These are phyloP conservation scores for Phytophthora sansomeana DNA, from an alignment of 352 stramenopile genomes.

Conservation along the genomic window DNA sequence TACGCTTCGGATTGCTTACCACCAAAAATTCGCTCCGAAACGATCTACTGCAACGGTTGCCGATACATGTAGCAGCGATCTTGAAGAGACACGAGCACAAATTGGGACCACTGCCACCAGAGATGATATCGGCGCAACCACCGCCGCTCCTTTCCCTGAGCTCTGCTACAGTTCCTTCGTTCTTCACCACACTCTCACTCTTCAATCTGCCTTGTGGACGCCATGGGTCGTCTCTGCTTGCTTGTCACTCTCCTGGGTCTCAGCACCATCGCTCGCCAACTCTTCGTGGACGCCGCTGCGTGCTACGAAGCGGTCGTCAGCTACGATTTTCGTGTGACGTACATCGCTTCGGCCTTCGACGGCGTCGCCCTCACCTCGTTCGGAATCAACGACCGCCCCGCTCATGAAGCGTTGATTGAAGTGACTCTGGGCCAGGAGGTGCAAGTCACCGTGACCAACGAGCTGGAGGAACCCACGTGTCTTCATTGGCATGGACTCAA, in stretches of 20 bases:
- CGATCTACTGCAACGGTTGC: neutral
- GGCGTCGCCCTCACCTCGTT: slow-evolving; percentile 26
- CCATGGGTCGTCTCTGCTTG: neutral
- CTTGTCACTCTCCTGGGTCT: neutral
- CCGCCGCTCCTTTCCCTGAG: slow-evolving; percentile 1
- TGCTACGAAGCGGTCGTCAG: slow-evolving; percentile 18
- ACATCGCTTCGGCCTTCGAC: slow-evolving; percentile 27
- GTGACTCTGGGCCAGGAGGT: too few relatives aligned
- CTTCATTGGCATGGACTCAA: too few relatives aligned
- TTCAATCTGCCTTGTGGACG: slow-evolving; percentile 1
- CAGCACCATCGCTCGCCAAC: neutral
- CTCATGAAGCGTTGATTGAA: too few relatives aligned
- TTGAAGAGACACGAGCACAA: neutral
- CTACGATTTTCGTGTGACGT: slow-evolving; percentile 22
- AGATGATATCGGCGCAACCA: neutral
- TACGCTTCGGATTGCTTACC: slow-evolving; percentile 16
- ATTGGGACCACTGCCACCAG: neutral
- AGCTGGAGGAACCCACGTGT: too few relatives aligned
- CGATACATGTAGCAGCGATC: too few relatives aligned
- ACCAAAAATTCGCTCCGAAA: slow-evolving; percentile 11
- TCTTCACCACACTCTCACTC: neutral
- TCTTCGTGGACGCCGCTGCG: neutral
- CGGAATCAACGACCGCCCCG: too few relatives aligned
- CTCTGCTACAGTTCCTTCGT: neutral
- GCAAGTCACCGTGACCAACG: too few relatives aligned